Conservation (phyloP, 2,329 filamentous ascomycete species). For the Knufia fluminis region DNA sequence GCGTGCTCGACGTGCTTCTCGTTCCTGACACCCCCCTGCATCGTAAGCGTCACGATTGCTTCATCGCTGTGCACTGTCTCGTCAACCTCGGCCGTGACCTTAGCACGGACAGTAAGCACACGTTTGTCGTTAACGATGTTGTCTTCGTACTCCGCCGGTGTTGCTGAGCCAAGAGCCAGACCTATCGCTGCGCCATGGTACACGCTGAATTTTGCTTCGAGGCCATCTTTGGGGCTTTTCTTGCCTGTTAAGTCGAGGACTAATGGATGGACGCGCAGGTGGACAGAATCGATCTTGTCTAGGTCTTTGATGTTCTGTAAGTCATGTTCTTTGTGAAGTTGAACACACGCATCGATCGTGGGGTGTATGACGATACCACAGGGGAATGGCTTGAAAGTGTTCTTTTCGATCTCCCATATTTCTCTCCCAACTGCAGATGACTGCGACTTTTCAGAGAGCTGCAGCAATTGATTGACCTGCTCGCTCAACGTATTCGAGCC, state of each 20-base stretch:
- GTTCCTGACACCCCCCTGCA: slow-evolving; percentile 30
- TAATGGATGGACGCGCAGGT: slow-evolving; percentile 42
- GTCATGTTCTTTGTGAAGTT: slow-evolving; percentile 32
- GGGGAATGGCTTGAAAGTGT: slow-evolving; percentile 49
- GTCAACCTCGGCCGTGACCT: slow-evolving; percentile 37
- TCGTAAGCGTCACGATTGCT: slow-evolving; percentile 30
- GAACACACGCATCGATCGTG: slow-evolving; percentile 44
- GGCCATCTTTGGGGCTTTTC: slow-evolving; percentile 38
- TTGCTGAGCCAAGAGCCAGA: slow-evolving; percentile 42
- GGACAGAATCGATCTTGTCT: slow-evolving; percentile 31
- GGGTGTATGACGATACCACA: slow-evolving; percentile 51
- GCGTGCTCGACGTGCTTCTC: slow-evolving; percentile 43
- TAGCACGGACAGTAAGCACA: slow-evolving; percentile 37
- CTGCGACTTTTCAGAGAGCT: slow-evolving; percentile 6
- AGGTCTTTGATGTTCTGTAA: slow-evolving; percentile 17
- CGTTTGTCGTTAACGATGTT: slow-evolving; percentile 34
- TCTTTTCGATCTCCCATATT: slow-evolving; percentile 44
- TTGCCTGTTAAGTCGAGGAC: slow-evolving; percentile 47
- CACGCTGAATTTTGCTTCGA: slow-evolving; percentile 48
- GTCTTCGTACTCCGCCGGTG: slow-evolving; percentile 44
- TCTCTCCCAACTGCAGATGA: neutral
- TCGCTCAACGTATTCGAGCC: slow-evolving; percentile 31
- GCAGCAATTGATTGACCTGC: slow-evolving; percentile 30
- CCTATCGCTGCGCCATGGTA: slow-evolving; percentile 47
- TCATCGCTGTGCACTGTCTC: slow-evolving; percentile 35